Percentiles rank a stretch among this genome's conserved stretches.
These are phyloP conservation scores for Septoria petroselini DNA, from an alignment of 2,329 filamentous ascomycete genomes.

Conservation along the genomic window DNA sequence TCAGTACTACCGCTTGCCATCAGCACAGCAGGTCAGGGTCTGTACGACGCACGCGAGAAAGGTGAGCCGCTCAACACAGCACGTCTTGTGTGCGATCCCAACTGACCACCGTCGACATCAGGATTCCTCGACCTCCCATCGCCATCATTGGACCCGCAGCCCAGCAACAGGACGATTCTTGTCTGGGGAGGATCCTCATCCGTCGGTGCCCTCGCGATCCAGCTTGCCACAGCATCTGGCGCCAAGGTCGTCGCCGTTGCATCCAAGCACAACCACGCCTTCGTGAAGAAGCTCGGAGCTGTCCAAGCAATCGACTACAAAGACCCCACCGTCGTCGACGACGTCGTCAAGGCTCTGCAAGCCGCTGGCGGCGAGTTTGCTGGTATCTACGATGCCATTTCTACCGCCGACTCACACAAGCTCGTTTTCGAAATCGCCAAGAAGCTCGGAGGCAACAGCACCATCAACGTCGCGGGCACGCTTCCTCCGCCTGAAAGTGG, in stretches of 20 bases:
- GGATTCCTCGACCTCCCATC: slow-evolving; percentile 40
- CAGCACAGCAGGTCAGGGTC: slow-evolving; percentile 44
- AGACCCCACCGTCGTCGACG: slow-evolving; percentile 35
- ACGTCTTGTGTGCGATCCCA: too few relatives aligned
- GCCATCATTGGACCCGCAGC: slow-evolving; percentile 37
- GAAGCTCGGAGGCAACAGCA: slow-evolving; percentile 31
- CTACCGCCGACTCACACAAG: slow-evolving; percentile 27
- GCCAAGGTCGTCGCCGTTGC: slow-evolving; percentile 37
- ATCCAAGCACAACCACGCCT: slow-evolving; percentile 36
- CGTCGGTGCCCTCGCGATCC: slow-evolving; percentile 37
- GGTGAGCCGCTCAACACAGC: not conserved
- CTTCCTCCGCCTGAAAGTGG: slow-evolving; percentile 27
- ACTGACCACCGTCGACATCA: too few relatives aligned
- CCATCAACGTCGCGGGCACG: slow-evolving; percentile 25
- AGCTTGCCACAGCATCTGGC: slow-evolving; percentile 40
- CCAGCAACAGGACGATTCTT: slow-evolving; percentile 40
- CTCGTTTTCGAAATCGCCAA: slow-evolving; percentile 30
- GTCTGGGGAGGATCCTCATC: slow-evolving; percentile 41
- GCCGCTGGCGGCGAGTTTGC: slow-evolving; percentile 40
- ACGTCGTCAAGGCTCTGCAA: slow-evolving; percentile 43
- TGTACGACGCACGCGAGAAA: slow-evolving; percentile 40
- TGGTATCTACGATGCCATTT: slow-evolving; percentile 44
- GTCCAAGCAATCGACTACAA: slow-evolving; percentile 38
- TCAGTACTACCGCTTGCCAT: slow-evolving; percentile 46
- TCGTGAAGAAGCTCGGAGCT: slow-evolving; percentile 35